Evolutionary conservation across 495 filamentous ascomycete genomes (phyloP).

Genomic region (Aspergillus coremiiformis): DNA sequence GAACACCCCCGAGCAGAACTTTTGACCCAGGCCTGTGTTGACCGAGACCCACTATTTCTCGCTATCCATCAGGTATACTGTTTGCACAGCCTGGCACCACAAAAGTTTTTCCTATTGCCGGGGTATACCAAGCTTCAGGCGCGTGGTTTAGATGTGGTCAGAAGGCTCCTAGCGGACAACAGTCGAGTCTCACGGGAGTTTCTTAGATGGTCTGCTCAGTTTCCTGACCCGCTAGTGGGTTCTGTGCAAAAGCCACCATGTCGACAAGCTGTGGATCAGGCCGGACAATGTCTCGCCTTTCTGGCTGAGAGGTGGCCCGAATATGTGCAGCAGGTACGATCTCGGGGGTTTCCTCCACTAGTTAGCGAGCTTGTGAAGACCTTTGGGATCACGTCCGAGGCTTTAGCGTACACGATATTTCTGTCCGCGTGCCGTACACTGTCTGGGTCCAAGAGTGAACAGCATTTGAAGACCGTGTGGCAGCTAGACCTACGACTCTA

Average conservation of each 20-base stretch:
- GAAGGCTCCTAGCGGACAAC: constrained; percentile 32
- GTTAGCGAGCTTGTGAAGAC: constrained; percentile 48
- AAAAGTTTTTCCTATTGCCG: constrained; percentile 14
- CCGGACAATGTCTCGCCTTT: constrained; percentile 29
- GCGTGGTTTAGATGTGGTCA: constrained; percentile 23
- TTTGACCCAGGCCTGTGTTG: constrained; percentile 47
- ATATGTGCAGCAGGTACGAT: constrained; percentile 25
- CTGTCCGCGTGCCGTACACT: constrained; percentile 39
- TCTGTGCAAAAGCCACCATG: constrained; percentile 22
- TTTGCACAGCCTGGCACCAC: constrained; percentile 29
- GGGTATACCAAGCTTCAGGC: constrained; percentile 12
- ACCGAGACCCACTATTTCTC: constrained; percentile 55
- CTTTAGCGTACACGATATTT: constrained; percentile 54
- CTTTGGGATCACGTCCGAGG: constrained; percentile 47
- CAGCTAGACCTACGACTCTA: constrained; percentile 12
- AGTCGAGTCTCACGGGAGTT: constrained; percentile 24
- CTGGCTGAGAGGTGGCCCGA: constrained; percentile 23
- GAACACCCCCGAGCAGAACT: constrained; percentile 50
- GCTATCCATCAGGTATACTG: constrained; percentile 64
- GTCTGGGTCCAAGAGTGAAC: constrained; percentile 8
- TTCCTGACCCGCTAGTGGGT: constrained; percentile 35
- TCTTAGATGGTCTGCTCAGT: constrained; percentile 45
- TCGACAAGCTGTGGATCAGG: constrained; percentile 18
- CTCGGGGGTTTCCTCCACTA: constrained; percentile 48
- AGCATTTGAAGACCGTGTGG: constrained; percentile 17